These are phyloP conservation scores for Eucalyptus rudis DNA, from an alignment of 345 rosid genomes.

Conservation along the genomic window DNA sequence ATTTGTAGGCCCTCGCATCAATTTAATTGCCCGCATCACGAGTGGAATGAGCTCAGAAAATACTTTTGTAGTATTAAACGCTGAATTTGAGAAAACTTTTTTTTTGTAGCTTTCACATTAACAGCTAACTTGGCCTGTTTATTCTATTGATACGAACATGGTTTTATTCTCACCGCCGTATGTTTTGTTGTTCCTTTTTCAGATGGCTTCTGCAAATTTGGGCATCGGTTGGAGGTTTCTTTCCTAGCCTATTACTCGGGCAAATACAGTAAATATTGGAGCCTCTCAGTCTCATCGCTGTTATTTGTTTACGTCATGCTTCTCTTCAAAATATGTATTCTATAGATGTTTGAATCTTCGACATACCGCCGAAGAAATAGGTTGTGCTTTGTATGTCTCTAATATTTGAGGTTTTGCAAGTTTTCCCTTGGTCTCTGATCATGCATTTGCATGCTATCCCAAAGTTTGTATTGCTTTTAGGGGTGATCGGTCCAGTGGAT, in stretches of 20 bases:
- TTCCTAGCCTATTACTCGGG: not conserved
- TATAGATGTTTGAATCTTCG: not conserved
- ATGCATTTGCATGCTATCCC: not conserved
- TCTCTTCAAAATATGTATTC: not conserved
- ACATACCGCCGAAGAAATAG: not conserved
- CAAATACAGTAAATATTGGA: not conserved
- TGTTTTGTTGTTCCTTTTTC: not conserved
- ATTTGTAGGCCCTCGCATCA: too few species aligned
- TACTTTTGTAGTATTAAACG: not conserved
- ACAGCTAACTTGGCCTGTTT: not conserved
- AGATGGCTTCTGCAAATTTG: not conserved
- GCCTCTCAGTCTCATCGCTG: not conserved
- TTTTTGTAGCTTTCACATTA: not conserved
- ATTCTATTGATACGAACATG: not conserved
- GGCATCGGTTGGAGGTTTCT: not conserved
- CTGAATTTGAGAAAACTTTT: not conserved
- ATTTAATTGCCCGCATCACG: too few species aligned
- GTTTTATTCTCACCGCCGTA: not conserved
- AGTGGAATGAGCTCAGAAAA: not conserved
- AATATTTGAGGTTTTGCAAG: not conserved
- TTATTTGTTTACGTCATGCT: not conserved
- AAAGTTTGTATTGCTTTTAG: not conserved
- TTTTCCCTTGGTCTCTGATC: not conserved
- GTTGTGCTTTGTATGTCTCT: not conserved
- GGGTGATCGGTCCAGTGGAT: rapidly evolving